Conservation (phyloP, 768 basidiomycete genomes). For the Mycena sanguinolenta region DNA sequence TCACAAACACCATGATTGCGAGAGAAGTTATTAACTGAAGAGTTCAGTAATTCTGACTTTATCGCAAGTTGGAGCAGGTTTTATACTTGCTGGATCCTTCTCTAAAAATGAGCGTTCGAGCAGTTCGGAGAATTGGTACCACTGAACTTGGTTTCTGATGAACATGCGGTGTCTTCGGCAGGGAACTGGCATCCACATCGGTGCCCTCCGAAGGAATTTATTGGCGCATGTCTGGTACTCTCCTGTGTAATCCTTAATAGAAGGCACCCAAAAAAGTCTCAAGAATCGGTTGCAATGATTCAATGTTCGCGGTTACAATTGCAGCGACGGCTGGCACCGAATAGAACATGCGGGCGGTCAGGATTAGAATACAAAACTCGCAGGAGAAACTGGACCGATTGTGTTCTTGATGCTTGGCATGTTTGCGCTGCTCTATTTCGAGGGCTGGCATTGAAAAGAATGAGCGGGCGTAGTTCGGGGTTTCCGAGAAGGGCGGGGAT, state of each 20-base stretch:
- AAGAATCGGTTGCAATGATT: background rate
- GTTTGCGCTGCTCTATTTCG: background rate
- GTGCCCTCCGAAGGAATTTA: background rate
- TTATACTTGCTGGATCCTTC: no score
- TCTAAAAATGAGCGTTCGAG: no score
- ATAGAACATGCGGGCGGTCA: no score
- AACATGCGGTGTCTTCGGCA: background rate
- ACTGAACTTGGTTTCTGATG: background rate
- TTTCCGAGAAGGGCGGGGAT: no score
- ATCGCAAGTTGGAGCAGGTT: no score
- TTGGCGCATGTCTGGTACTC: background rate
- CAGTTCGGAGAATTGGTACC: no score
- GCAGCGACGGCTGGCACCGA: background rate
- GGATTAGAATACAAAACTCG: no score
- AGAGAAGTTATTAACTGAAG: slow-evolving; percentile 2
- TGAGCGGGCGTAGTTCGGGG: no score
- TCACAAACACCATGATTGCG: slow-evolving; percentile 14
- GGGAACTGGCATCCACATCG: slow-evolving; percentile 1
- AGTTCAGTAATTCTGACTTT: slow-evolving; percentile 6
- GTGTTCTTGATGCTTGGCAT: background rate
- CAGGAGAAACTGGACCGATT: no score
- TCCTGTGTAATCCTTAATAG: background rate
- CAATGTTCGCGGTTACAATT: slow-evolving; percentile 7
- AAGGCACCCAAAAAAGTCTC: background rate
- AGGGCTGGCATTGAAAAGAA: slow-evolving; percentile 1